Conservation (phyloP, 768 basidiomycete genomes). For the Lanmaoa rubissima region DNA sequence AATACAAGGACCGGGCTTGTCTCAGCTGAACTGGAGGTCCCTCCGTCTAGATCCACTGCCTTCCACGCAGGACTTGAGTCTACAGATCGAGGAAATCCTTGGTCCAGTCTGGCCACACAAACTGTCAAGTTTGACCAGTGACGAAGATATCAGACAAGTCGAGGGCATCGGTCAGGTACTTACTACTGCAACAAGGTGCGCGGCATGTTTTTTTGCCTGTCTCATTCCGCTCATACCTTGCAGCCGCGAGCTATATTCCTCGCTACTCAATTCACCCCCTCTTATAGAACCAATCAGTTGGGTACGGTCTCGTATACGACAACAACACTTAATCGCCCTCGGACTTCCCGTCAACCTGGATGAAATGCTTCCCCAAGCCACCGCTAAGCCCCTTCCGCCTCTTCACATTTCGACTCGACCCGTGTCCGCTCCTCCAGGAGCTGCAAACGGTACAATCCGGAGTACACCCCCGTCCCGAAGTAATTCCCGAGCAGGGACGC, state of each 20-base stretch:
- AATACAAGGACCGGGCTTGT: slow-evolving; percentile 37
- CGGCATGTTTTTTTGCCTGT: slow-evolving; percentile 11
- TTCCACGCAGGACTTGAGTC: slow-evolving; percentile 50
- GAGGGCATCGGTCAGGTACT: slow-evolving; percentile 82
- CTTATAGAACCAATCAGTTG: slow-evolving; percentile 87
- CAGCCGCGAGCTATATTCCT: slow-evolving; percentile 79
- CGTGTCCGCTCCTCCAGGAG: slow-evolving; percentile 73
- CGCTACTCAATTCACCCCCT: slow-evolving; percentile 68
- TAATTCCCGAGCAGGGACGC: slow-evolving; percentile 54
- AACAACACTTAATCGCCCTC: slow-evolving; percentile 87
- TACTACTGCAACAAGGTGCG: slow-evolving; percentile 70
- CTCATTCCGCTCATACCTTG: slow-evolving; percentile 20
- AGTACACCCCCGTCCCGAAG: slow-evolving; percentile 35
- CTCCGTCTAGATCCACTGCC: slow-evolving; percentile 66
- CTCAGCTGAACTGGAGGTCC: slow-evolving; percentile 53
- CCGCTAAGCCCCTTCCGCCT: slow-evolving; percentile 67
- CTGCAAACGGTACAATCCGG: slow-evolving; percentile 38
- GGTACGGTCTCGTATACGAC: slow-evolving; percentile 87
- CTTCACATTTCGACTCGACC: slow-evolving; percentile 83
- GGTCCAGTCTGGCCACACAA: slow-evolving; percentile 62
- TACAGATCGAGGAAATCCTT: slow-evolving; percentile 65
- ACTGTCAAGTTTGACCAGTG: slow-evolving; percentile 52
- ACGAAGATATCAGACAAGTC: slow-evolving; percentile 73
- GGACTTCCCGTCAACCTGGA: slow-evolving; percentile 95
- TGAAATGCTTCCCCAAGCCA: slow-evolving; percentile 75